Evolutionary conservation across 305 asterid genomes (phyloP).

Genomic region (Andrographis paniculata): DNA sequence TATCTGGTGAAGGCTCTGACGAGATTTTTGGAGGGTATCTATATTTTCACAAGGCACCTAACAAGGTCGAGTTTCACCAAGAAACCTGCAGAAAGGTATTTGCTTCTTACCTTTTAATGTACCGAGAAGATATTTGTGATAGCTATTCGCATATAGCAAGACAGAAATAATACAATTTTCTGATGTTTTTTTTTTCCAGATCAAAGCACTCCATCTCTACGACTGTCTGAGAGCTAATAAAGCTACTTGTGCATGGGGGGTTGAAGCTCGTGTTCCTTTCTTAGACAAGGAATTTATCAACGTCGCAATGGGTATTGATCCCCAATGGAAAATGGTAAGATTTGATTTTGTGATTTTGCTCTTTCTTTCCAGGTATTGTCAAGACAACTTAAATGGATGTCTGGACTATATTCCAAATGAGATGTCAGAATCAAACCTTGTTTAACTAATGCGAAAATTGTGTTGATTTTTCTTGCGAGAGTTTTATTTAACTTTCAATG

Average conservation of each 20-base stretch:
- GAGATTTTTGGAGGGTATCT: conserved; percentile 98
- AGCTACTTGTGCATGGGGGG: conserved; percentile 98
- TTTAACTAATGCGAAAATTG: conserved; percentile 2
- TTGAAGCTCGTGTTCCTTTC: conserved; percentile 99
- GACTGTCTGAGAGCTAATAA: conserved; percentile 99
- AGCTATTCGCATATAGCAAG: no score
- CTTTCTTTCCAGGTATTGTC: conserved; percentile 4
- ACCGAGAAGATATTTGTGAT: conserved; percentile 8
- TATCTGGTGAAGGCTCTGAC: conserved; percentile 99
- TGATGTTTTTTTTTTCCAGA: conserved; percentile 38
- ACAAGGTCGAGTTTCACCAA: conserved; percentile 85
- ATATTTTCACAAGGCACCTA: conserved; percentile 98
- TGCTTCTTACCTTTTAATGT: conserved; percentile 4
- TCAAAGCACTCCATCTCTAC: conserved; percentile 96
- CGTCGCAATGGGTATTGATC: conserved; percentile 89
- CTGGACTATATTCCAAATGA: no score
- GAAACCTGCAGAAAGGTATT: conserved; percentile 95
- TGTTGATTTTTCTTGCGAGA: conserved; percentile 15
- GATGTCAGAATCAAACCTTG: not conserved
- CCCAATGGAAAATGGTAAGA: conserved; percentile 90
- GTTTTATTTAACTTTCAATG: conserved; percentile 18
- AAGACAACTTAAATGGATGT: no score
- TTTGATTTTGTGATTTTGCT: conserved; percentile 13
- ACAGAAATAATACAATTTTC: not conserved
- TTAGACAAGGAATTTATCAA: conserved; percentile 91